These are phyloP conservation scores for button mushroom (Agaricus bisporus) DNA, from an alignment of 768 basidiomycete species.

Conservation along the genomic window DNA sequence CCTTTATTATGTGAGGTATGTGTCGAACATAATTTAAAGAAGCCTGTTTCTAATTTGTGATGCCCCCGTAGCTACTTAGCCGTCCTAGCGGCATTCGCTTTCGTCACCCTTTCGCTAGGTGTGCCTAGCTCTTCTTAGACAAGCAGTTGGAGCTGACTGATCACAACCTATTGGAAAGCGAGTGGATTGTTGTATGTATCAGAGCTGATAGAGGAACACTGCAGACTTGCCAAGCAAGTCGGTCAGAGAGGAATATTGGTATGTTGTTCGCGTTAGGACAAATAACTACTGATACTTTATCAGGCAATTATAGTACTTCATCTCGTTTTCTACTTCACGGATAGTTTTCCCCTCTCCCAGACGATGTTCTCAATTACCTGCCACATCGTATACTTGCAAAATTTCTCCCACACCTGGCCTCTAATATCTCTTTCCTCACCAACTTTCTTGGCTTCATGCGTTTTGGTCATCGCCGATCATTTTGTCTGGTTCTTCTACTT, in stretches of 20 bases:
- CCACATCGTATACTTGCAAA: slow-evolving; percentile 87
- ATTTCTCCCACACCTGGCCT: slow-evolving; percentile 89
- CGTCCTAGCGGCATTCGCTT: slow-evolving; percentile 71
- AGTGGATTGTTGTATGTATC: slow-evolving; percentile 92
- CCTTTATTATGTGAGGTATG: slow-evolving; percentile 59
- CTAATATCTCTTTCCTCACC: slow-evolving; percentile 84
- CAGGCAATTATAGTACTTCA: slow-evolving; percentile 81
- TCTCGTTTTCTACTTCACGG: slow-evolving; percentile 67
- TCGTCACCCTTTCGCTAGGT: slow-evolving; percentile 92
- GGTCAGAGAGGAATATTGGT: slow-evolving; percentile 90
- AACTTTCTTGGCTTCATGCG: slow-evolving; percentile 81
- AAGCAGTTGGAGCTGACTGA: neutral
- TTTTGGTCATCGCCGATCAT: slow-evolving; percentile 83
- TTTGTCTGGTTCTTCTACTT: slow-evolving; percentile 98
- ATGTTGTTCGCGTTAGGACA: slow-evolving; percentile 20
- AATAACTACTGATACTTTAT: slow-evolving; percentile 5
- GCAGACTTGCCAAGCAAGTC: slow-evolving; percentile 69
- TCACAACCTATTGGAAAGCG: slow-evolving; percentile 40
- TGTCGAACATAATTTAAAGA: neutral
- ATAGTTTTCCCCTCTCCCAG: slow-evolving; percentile 73
- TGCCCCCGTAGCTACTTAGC: slow-evolving; percentile 59
- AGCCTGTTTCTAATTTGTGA: neutral
- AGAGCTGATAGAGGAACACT: slow-evolving; percentile 93
- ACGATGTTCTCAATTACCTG: slow-evolving; percentile 75
- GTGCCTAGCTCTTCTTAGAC: slow-evolving; percentile 17